Evolutionary conservation across 208 protist species (phyloP), one percentile per base, ranked within the genome.

Genomic region (Angomonas deanei): DNA sequence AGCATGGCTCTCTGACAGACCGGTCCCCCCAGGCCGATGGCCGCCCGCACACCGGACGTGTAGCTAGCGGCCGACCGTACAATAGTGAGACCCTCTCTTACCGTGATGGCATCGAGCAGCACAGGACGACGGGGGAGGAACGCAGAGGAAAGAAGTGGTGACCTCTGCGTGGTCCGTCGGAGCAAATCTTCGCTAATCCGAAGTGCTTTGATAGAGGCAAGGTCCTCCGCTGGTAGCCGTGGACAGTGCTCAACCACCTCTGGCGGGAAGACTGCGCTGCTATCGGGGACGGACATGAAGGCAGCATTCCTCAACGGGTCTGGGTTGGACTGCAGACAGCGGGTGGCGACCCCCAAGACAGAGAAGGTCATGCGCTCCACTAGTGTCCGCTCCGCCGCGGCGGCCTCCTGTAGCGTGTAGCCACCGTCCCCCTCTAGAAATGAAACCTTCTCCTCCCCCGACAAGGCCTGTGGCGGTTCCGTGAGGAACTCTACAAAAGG

Each of bases 261-360:
- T 4, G 57, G 33, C 8, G 87, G 78, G 53, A 91, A 91, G 2
- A 85, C 56, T n/a, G 68, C 73, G 5, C 59, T 54, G 0, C 81
- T 70, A 15, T 71, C 76, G 4, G 78, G 74, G 13, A 74, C 55
- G 4, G 81, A 76, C 71, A 81, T 80, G 28, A 88, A 78, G 27
- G 85, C 83, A 11, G 73, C 81, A 56, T 96, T 93, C 55, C 76
- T 70, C 21, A 63, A 72, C 4, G 86, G 68, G 58, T 90, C 76
- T 1, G 90, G 84, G 66, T 85, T 96, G 61, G 74, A 83, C 66
- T 93, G 90, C 53, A 93, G 61, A 58, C 71, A 88, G 21, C 90
- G 90, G 19, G 93, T 61, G 36, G 78, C 74, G 2, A 91, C 83
- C 30, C 85, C 76, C 23, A 89, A 67, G 24, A 57, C 62, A 6